These are phyloP conservation scores for Cornus suecica DNA, from an alignment of 148 eudicot species.

Conservation along the genomic window DNA sequence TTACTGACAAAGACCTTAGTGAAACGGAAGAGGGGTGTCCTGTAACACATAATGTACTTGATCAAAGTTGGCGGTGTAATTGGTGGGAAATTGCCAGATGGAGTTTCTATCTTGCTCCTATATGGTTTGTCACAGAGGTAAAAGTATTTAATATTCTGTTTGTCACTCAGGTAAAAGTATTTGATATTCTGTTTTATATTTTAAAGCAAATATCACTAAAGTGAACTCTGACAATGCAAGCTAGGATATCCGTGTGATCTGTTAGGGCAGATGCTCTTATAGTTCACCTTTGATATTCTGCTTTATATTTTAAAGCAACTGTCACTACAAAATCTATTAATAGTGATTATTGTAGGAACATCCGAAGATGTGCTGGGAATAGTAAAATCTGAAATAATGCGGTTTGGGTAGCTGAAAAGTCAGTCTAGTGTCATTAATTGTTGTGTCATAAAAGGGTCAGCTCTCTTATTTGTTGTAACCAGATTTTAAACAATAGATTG, in stretches of 20 bases:
- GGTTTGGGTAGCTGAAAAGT: too few species aligned
- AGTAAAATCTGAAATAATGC: too few species aligned
- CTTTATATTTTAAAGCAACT: too few species aligned
- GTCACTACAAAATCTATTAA: too few species aligned
- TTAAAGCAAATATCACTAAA: background rate
- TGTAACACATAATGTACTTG: slow-evolving; percentile 11
- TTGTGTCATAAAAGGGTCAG: too few species aligned
- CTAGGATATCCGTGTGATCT: background rate
- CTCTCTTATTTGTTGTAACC: too few species aligned
- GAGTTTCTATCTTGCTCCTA: slow-evolving; percentile 36
- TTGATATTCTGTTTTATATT: too few species aligned
- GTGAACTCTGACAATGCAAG: background rate
- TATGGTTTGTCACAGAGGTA: slow-evolving; percentile 46
- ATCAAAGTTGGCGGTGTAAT: slow-evolving; percentile 10
- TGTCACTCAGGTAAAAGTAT: too few species aligned
- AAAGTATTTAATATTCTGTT: background rate
- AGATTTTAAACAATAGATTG: too few species aligned
- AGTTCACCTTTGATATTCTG: background rate
- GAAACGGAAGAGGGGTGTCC: slow-evolving; percentile 33
- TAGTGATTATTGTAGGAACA: too few species aligned
- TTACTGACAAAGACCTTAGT: slow-evolving; percentile 17
- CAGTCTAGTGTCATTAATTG: too few species aligned
- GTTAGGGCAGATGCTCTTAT: background rate
- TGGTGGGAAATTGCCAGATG: slow-evolving; percentile 32
- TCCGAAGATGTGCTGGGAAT: too few species aligned